Conservation (phyloP, 345 rosid species). For the Nasturtium officinale region DNA sequence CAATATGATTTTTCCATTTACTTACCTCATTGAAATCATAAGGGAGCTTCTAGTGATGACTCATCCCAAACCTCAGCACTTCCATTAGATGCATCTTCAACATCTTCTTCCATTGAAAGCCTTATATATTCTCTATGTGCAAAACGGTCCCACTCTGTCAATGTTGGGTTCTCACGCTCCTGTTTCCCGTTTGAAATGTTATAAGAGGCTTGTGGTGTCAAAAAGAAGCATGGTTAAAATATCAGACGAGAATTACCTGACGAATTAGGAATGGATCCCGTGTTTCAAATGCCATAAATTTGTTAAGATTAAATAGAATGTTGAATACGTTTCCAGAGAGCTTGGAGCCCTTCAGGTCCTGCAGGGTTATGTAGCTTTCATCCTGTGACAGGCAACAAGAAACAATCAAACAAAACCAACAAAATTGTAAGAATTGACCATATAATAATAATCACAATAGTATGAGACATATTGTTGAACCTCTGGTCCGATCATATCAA, state of each 20-base stretch:
- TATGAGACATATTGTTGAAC: constrained; percentile 44
- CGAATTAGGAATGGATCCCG: constrained; percentile 97
- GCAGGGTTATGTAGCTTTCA: constrained; percentile 62
- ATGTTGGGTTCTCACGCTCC: constrained; percentile 94
- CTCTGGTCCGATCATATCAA: constrained; percentile 96
- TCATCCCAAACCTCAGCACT: constrained; percentile 99
- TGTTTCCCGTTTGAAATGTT: constrained; percentile 40
- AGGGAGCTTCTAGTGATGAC: constrained; percentile 94
- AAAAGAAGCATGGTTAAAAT: background rate
- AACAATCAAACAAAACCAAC: constrained; percentile 20
- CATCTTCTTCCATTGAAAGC: constrained; percentile 99
- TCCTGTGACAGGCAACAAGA: constrained; percentile 51
- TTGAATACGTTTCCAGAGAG: constrained; percentile 92
- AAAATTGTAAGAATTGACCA: background rate
- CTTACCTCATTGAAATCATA: constrained; percentile 59
- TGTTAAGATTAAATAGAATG: constrained; percentile 92
- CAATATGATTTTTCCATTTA: background rate
- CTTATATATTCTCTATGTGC: constrained; percentile 97
- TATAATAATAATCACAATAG: constrained; percentile 1
- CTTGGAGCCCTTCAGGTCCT: constrained; percentile 77
- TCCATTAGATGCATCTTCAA: constrained; percentile 96
- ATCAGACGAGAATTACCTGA: constrained; percentile 56
- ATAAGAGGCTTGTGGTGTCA: background rate
- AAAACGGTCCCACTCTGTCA: constrained; percentile 99
- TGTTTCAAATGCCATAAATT: constrained; percentile 96